phyloP scores from a whole-genome alignment of 192 early-diverging fungal species.

The Rhizophagus clarus region DNA sequence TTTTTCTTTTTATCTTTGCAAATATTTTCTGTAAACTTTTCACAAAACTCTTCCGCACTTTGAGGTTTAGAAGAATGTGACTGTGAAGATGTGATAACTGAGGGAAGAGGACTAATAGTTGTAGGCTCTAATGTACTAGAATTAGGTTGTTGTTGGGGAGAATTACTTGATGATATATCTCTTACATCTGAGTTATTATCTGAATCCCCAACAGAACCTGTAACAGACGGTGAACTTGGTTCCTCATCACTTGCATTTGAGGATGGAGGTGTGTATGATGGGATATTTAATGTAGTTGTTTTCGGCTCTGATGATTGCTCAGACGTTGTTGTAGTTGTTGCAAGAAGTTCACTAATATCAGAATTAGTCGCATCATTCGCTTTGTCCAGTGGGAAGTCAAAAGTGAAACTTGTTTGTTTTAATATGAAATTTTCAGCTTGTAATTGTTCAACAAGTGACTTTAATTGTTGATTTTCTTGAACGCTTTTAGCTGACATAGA shows the following conservation, averaged over 20 bases:
- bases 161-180: background rate
- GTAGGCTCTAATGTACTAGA: background rate
- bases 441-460: conserved; percentile 49
- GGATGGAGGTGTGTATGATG: conserved; percentile 35
- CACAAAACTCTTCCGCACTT: conserved; percentile 30
- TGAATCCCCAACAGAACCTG: background rate
- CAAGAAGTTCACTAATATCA: conserved; percentile 15
- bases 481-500: conserved; percentile 49
- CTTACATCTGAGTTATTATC: background rate
- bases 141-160: background rate
- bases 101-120: background rate
- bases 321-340: background rate
- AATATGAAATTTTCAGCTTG: conserved; percentile 58
- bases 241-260: conserved; percentile 30
- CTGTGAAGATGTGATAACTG: background rate
- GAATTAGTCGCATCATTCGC: background rate
- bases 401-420: conserved; percentile 53
- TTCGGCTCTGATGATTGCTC: too few species aligned
- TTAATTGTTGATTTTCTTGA: conserved; percentile 53
- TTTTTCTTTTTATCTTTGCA: background rate
- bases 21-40: conserved; percentile 28
- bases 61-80: conserved; percentile 26
- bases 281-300: background rate
- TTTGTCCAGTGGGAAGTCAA: conserved; percentile 52
- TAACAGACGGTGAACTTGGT: background rate